Base-by-base conservation (phyloP, 805 yeast species). In the Starmerella kuoi region DNA sequence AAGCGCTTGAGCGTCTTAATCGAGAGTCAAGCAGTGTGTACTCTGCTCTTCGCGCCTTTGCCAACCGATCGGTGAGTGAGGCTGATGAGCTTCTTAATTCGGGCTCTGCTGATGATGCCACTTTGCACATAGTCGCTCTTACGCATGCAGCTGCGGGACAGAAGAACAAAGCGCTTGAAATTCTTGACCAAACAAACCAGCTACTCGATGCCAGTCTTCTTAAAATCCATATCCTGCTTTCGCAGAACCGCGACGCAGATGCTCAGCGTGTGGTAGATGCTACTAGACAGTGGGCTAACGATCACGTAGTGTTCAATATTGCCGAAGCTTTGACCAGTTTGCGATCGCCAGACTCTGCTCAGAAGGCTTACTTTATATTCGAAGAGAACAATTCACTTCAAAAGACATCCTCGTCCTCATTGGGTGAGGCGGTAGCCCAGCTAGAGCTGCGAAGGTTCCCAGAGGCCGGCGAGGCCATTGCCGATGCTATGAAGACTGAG, bases 361-460 rank as follows among this genome's bases (percentile, higher is more conserved):
- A 64, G 45, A 55, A 56, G 38, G 67, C 70, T 3, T 65, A 51
- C 52, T 66, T 66, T 48, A 64, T 66, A 24, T 65, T 59, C 42
- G 96, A 88, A 61, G 98, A 88, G 62, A 66, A 81, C 44, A 51
- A 51, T 35, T 51, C 53, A 23, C 33, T 50, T 34, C 37, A 30
- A 12, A 44, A 51, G 5, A 37, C 56, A 9, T 68, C 85, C 33
- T 76, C 80, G 45, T 70, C 74, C 26, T 69, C 80, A 51, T 55
- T 73, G 27, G 77, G 80, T 31, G 73, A 85, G 55, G 70, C 85
- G 34, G 79, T 77, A 9, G 68, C 86, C 46, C 85, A 87, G 48
- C 63, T 87, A 53, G 85, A 83, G 63, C 72, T 85, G 58, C 74
- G 77, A 38, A 81, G 87, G 55, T 66, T 74, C 42, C 88, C 87